Base-by-base conservation (phyloP, 768 basidiomycete genomes). In the Rhodocollybia butyracea region DNA sequence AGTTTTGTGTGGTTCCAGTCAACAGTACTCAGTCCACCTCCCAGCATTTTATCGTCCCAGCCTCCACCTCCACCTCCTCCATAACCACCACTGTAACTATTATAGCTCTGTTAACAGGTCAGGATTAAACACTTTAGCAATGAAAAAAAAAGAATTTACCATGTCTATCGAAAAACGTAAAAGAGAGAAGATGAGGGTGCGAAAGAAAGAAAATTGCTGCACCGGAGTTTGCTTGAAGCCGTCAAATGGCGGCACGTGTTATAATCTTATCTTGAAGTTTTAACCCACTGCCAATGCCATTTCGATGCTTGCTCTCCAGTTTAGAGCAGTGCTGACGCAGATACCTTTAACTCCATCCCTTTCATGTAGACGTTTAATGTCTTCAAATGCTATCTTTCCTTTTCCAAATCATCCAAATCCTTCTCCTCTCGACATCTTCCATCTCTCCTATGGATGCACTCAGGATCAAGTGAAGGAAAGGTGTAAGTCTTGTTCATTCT, bases 1-100 rank as follows among this genome's bases (percentile, higher is more conserved):
- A 97, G 75, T 57, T 84, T 85, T 47, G 84, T 76, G 40, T 71
- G 71, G 52, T 76, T 69, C 97, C 97, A 99, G 73, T 98, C 92
- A 54, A 97, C 86, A 46, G 79, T 78, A 59, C 86, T 85, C 51
- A 98, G 80, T 46, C 90, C 82, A 36, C 88, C 84, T 34, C 96
- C 95, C n/a, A 98, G 82, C 64, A 76, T 84, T 69, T 93, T 90
- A 57, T 82, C 81, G 55, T 72, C 68, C 38, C 79, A 73, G 63
- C 66, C 42, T 12, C 53, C 40, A 3, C 53, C 53, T 27, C 53
- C 53, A 15, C 53, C 53, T 19, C 53, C 53, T 10, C 53, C 42
- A 24, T 24, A 15, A 24, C 53, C 43, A 17, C 24, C 24, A n/a
- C 41, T 31, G 12, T 54, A 54, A 22, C 53, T 30, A 24, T 42